These are phyloP conservation scores for Zygotorulaspora florentina DNA, from an alignment of 805 yeast genomes.

Conservation along the genomic window DNA sequence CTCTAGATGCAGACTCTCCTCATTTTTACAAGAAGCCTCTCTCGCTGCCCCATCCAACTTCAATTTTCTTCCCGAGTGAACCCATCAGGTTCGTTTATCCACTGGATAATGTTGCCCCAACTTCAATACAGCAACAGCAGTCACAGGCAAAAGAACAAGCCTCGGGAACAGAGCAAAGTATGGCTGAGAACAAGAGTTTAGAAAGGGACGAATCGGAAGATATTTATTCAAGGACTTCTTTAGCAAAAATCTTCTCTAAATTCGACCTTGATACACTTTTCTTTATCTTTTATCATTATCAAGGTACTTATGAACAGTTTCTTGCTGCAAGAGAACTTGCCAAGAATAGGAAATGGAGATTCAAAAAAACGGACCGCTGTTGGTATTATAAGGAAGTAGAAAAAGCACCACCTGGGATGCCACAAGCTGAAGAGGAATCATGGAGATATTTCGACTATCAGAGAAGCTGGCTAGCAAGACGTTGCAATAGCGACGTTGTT, in stretches of 20 bases:
- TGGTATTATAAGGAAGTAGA: conserved; percentile 59
- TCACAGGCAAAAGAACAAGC: conserved; percentile 26
- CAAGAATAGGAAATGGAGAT: conserved; percentile 74
- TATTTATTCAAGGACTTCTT: conserved; percentile 34
- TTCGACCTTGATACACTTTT: conserved; percentile 85
- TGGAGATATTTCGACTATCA: conserved; percentile 88
- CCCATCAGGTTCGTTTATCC: conserved; percentile 34
- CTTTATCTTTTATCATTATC: conserved; percentile 82
- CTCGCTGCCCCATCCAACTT: conserved; percentile 80
- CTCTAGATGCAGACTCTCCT: conserved; percentile 85
- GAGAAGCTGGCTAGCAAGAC: conserved; percentile 59
- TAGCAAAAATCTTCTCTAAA: conserved; percentile 62
- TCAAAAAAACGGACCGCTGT: conserved; percentile 37
- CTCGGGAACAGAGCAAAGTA: conserved; percentile 6
- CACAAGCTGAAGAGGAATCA: conserved; percentile 44
- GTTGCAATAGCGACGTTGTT: conserved; percentile 35
- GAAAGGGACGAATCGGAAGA: conserved; percentile 21
- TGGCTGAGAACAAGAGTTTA: conserved; percentile 4
- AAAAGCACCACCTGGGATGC: conserved; percentile 78
- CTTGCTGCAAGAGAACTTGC: conserved; percentile 77
- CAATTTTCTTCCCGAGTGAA: conserved; percentile 73
- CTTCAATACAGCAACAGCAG: conserved; percentile 27
- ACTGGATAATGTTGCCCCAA: conserved; percentile 11
- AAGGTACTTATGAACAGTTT: conserved; percentile 66
- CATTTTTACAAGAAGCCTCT: conserved; percentile 57